Evolutionary conservation across 2,329 filamentous ascomycete species (phyloP), one percentile per base, ranked within the genome.

Genomic region (Torrubiellomyces zombiae): DNA sequence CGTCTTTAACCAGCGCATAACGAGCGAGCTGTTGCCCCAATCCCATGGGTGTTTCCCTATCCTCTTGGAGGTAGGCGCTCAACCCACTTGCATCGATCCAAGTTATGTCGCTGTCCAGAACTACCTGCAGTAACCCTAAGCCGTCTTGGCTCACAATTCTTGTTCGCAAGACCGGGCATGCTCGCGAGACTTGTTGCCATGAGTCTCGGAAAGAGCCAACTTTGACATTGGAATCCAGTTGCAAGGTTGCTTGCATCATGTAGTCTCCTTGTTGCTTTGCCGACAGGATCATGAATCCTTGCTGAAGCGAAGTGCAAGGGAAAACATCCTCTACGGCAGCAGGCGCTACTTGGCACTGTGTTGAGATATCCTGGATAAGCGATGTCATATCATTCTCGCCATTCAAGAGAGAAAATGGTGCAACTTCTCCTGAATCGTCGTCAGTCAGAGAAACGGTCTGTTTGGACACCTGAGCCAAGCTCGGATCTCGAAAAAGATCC

Each of bases 141-240:
- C 39, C 37, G 1, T 48, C 38, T 4, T 54, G 43, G 12, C 61
- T 55, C 0, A 61, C 45, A 23, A 65, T 55, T 18, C 57, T 48
- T 0, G 58, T 58, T 4, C 60, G 48, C 8, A 63, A 39, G 17
- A 61, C 57, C 1, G 35, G 23, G 2, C 21, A 23, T 3, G 17
- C 4, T 1, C 20, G 15, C 7, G 28, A 18, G 1, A 31, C 27
- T 3, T 26, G 9, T 7, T 36, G 23, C 37, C 33, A 38, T 5
- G 38, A 35, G 1, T 9, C 5, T 2, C 22, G 16, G n/a, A 42
- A 31, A 3, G 9, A 7, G 2, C 26, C 14, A 1, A 37, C 9
- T 4, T 28, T n/a, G 3, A 37, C n/a, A 7, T 28, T 18, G 1
- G 16, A 8, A 13, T 30, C 16, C 2, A 42, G 20, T 9, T 34